phyloP scores from a whole-genome alignment of 352 stramenopile genomes.

The Halophytophthora polymorphica region DNA sequence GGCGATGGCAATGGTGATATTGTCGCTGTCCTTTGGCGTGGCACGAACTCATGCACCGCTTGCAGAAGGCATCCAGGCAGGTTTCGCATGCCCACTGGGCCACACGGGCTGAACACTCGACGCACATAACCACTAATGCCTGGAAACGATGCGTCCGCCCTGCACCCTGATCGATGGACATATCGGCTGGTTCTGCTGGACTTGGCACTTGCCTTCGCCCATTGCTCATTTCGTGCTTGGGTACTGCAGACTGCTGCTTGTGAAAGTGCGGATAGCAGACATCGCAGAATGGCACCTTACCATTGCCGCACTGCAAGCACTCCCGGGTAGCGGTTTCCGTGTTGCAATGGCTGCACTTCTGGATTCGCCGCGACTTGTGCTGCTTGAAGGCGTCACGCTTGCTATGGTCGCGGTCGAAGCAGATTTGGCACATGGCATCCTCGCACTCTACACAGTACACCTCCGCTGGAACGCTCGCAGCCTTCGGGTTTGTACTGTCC shows the following conservation, averaged over 20 bases:
- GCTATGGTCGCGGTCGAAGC: slow-evolving; percentile 61
- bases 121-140: slow-evolving; percentile 61
- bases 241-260: slow-evolving; percentile 5
- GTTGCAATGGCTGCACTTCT: slow-evolving; percentile 45
- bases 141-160: slow-evolving; percentile 33
- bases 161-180: background rate
- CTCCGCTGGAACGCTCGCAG: slow-evolving; percentile 28
- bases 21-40: slow-evolving; percentile 62
- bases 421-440: slow-evolving; percentile 58
- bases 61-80: slow-evolving; percentile 67
- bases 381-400: slow-evolving; percentile 42
- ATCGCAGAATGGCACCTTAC: slow-evolving; percentile 66
- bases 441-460: slow-evolving; percentile 75
- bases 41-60: slow-evolving; percentile 51
- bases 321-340: slow-evolving; percentile 60
- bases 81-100: slow-evolving; percentile 67
- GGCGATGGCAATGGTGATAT: slow-evolving; percentile 43
- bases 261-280: slow-evolving; percentile 60
- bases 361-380: slow-evolving; percentile 37
- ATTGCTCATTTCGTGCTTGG: background rate
- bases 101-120: slow-evolving; percentile 48
- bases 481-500: slow-evolving; percentile 22
- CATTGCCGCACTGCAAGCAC: slow-evolving; percentile 62
- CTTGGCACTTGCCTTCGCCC: background rate
- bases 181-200: background rate